Base-by-base conservation (phyloP, 2,329 filamentous ascomycete genomes). In the Juglanconis oblonga region DNA sequence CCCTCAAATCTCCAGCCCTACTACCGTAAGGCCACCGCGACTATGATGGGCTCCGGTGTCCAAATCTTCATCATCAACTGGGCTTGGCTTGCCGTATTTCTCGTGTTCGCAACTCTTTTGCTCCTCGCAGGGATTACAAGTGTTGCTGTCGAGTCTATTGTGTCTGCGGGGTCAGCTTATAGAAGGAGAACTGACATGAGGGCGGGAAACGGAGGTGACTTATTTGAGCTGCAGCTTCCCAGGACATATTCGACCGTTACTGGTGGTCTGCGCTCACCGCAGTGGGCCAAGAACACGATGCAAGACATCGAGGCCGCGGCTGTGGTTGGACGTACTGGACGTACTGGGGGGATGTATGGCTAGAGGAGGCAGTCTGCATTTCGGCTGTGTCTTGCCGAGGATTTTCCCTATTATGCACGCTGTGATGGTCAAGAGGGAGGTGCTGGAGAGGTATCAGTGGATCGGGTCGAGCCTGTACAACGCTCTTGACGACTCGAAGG, bases 401-500 rank as follows among this genome's bases (percentile, higher is more conserved):
- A 49, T 61, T 31, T 61, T 61, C 11, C 54, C 58, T 7, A 57
- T 61, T 13, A 61, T 57, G 58, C 58, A 61, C 31, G 35, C 51
- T 4, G 58, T 61, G 4, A 49, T 52, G 5, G n/a, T 61, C 33
- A 68, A 55, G 62, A 61, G 47, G 52, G 66, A 40, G 36, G 17
- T 63, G 68, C 67, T 65, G 51, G 68, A 74, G 57, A 63, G 67
- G n/a, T 44, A 74, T 47, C 65, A 53, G 31, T 74, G 67, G 48
- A 62, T 71, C 3, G 68, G 71, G 3, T 67, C 68, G 13, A 68
- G 62, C 38, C 58, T 75, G 17, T 73, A 67, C 61, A 67, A 74
- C 33, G 72, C 70, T 5, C 65, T 75, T 11, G 64, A 70, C 32
- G 68, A 73, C 33, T 67, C 67, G 9, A 73, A 74, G 60, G 66